Percentiles rank a stretch among this genome's conserved stretches.
These are phyloP conservation scores for Cladophialophora immunda DNA, from an alignment of 2,329 filamentous ascomycete genomes.

Conservation along the genomic window DNA sequence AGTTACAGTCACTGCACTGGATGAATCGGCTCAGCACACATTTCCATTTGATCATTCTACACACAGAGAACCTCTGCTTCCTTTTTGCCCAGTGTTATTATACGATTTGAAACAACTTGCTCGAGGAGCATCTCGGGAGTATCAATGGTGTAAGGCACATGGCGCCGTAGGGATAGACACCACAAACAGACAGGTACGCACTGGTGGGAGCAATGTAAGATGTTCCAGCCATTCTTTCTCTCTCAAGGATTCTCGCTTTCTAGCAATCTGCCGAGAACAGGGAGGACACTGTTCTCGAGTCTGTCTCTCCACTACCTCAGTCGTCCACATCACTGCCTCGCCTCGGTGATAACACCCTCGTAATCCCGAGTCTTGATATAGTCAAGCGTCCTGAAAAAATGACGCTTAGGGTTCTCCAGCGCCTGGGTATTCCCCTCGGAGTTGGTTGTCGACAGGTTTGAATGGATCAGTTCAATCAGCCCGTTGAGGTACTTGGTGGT, in stretches of 20 bases:
- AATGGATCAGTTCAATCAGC: constrained; percentile 97
- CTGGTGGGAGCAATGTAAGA: neutral
- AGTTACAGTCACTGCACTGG: no score
- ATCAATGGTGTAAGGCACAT: neutral
- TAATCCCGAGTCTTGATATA: constrained; percentile 93
- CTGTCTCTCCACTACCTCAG: neutral
- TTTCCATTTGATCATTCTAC: no score
- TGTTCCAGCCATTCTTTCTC: neutral
- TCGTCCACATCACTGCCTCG: constrained; percentile 49
- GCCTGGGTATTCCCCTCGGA: constrained; percentile 55
- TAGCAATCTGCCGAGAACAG: neutral
- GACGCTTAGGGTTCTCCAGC: constrained; percentile 87
- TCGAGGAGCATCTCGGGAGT: neutral
- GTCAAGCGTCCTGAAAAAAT: constrained; percentile 93
- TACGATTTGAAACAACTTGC: neutral
- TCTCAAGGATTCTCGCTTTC: neutral
- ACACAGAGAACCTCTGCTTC: no score
- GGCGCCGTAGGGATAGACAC: neutral
- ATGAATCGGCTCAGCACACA: no score
- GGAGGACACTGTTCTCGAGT: neutral
- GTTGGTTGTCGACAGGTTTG: constrained; percentile 76
- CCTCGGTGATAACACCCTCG: constrained; percentile 82
- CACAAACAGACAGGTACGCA: neutral
- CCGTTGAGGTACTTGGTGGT: constrained; percentile 98
- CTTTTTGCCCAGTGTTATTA: no score